Conservation (phyloP, 148 eudicot genomes). For the Dianthus caryophyllus region DNA sequence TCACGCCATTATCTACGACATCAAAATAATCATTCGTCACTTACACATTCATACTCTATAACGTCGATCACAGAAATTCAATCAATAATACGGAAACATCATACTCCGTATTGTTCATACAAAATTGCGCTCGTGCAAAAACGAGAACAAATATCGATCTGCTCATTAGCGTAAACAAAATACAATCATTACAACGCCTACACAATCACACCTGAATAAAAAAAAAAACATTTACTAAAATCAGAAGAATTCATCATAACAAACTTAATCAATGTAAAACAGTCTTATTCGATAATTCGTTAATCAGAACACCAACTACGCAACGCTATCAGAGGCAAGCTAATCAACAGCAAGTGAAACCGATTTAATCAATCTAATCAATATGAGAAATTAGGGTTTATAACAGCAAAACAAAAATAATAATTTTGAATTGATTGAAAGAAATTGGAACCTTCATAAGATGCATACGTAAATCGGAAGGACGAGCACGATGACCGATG, state of each 20-base stretch:
- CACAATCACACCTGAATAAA: too few relatives aligned
- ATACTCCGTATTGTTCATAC: background rate
- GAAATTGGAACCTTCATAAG: slow-evolving; percentile 59
- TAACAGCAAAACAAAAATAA: background rate
- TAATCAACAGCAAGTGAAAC: too few relatives aligned
- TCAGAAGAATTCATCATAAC: too few relatives aligned
- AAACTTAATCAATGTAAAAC: too few relatives aligned
- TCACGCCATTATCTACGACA: background rate
- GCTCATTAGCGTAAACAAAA: background rate
- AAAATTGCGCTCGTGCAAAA: background rate
- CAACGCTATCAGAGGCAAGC: too few relatives aligned
- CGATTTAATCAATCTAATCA: too few relatives aligned
- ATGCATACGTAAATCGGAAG: slow-evolving; percentile 80
- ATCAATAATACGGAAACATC: background rate
- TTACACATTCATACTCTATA: background rate
- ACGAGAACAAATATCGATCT: background rate
- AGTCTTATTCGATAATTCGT: too few relatives aligned
- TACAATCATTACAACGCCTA: too few relatives aligned
- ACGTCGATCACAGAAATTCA: background rate
- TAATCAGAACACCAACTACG: too few relatives aligned
- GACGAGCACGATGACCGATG: slow-evolving; percentile 73
- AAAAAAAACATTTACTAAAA: too few relatives aligned
- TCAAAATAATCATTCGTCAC: background rate
- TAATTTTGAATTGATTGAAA: too few relatives aligned
- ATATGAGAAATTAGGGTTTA: background rate